Percentiles rank a stretch among this genome's conserved stretches.
phyloP scores from a whole-genome alignment of 2,329 filamentous ascomycete species.

The Talaromyces piceae region DNA sequence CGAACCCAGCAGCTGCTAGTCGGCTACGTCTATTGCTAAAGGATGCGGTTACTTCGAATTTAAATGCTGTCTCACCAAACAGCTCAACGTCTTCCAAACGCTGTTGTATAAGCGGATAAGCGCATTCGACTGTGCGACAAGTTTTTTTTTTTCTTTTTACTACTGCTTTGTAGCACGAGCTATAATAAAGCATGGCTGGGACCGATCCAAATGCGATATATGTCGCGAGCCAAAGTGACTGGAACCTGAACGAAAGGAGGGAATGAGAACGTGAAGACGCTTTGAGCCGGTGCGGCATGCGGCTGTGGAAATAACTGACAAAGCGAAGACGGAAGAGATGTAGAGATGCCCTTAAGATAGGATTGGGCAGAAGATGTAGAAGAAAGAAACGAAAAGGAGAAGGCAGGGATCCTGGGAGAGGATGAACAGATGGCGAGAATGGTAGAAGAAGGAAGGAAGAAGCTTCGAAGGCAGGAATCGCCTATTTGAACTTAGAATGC shows the following conservation, averaged over 20 bases:
- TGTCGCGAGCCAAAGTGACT: neutral
- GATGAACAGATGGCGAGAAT: neutral
- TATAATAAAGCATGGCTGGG: neutral
- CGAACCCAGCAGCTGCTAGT: neutral
- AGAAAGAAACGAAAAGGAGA: neutral
- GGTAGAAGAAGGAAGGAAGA: neutral
- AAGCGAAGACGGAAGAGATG: neutral
- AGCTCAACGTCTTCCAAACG: neutral
- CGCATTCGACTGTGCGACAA: neutral
- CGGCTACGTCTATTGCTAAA: neutral
- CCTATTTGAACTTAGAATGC: neutral
- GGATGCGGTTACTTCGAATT: neutral
- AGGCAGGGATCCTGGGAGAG: neutral
- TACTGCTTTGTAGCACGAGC: too few relatives aligned
- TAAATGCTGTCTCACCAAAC: neutral
- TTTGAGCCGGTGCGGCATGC: too few relatives aligned
- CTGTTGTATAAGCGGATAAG: neutral
- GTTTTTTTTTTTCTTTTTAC: too few relatives aligned
- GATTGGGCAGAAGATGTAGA: neutral
- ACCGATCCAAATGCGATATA: neutral
- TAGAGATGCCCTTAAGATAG: neutral
- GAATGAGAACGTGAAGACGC: neutral
- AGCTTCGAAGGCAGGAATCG: neutral
- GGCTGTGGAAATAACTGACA: neutral
- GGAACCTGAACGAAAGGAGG: too few relatives aligned